Conservation (phyloP, 495 filamentous ascomycete species). For the Hypoxylon lenormandii region DNA sequence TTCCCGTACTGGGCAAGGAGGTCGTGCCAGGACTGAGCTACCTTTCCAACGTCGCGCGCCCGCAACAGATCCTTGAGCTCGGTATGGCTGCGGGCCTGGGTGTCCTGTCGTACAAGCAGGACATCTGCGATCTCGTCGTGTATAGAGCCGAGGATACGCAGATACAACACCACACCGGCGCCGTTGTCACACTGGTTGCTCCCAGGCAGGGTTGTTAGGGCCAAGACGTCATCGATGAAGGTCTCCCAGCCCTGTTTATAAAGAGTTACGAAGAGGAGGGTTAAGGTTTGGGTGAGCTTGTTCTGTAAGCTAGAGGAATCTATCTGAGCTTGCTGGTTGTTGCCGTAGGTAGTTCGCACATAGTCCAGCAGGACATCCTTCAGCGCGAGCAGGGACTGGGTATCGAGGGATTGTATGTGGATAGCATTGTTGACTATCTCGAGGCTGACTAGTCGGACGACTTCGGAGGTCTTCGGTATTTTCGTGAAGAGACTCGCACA, state of each 20-base stretch:
- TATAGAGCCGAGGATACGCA: conserved; percentile 85
- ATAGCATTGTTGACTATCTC: conserved; percentile 93
- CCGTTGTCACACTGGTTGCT: conserved; percentile 72
- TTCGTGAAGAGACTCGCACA: conserved; percentile 86
- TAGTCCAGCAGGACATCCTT: conserved; percentile 83
- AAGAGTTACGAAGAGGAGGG: conserved; percentile 84
- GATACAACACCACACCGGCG: conserved; percentile 82
- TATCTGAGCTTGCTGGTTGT: conserved; percentile 62
- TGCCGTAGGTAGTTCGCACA: conserved; percentile 75
- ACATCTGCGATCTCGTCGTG: conserved; percentile 98
- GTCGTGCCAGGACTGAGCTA: conserved; percentile 89
- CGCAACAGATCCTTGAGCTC: conserved; percentile 90
- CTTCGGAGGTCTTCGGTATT: conserved; percentile 79
- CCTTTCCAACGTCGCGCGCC: conserved; percentile 82
- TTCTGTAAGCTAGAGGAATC: conserved; percentile 88
- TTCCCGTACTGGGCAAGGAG: conserved; percentile 83
- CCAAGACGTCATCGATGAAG: conserved; percentile 88
- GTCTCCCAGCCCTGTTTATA: conserved; percentile 86
- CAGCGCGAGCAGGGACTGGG: conserved; percentile 73
- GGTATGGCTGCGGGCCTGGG: conserved; percentile 81
- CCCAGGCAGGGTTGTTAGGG: conserved; percentile 70
- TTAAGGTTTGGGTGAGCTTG: conserved; percentile 95
- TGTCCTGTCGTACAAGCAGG: conserved; percentile 76
- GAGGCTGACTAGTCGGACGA: conserved; percentile 86
- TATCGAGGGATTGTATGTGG: conserved; percentile 75